Evolutionary conservation across 306 rosid species (phyloP), one percentile per base, ranked within the genome.

Genomic region (Vigna trinervia): DNA sequence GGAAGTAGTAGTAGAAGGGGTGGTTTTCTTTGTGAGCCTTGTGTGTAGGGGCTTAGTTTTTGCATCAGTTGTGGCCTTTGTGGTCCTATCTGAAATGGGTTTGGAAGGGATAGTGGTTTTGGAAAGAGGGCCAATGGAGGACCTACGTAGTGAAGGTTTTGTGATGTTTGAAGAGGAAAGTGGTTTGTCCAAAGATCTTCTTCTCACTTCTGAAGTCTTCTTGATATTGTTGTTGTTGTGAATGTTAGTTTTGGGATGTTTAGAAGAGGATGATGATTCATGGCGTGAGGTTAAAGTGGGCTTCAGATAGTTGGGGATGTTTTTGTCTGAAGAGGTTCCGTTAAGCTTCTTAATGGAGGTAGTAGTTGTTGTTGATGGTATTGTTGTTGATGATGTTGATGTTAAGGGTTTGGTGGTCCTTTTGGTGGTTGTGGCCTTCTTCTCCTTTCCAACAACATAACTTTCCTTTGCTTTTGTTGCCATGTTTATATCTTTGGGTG

Each of bases 181-280:
- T 8, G 89, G 85, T 69, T 51, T 86, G 43, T 88, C 96, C 4
- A 84, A 63, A 39, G 96, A 87, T 62, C 84, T 83, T 81, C 91
- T 88, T 78, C 88, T 83, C 53, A 47, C 6, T 10, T 0, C 19
- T 5, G 51, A 41, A 20, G 71, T 52, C 53, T 66, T 60, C 7
- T 30, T 39, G 34, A 0, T 30, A 30, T 11, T 19, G 51, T 17
- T 30, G 34, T 30, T 30, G 30, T 11, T 19, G 51, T 11, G 71
- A 39, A 32, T 4, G 51, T 41, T 50, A 41, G 5, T 41, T 8
- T 65, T 65, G 5, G 17, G 8, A 0, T 39, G 71, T 63, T 17
- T 63, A 7, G 47, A 34, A 17, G 70, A 17, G 20, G 12, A n/a
- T 41, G 12, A n/a, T 41, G 79, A 56, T 5, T 70, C 86, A 20